Evolutionary conservation across 192 early-diverging fungal species (phyloP).

Genomic region (Coemansia sp.): DNA sequence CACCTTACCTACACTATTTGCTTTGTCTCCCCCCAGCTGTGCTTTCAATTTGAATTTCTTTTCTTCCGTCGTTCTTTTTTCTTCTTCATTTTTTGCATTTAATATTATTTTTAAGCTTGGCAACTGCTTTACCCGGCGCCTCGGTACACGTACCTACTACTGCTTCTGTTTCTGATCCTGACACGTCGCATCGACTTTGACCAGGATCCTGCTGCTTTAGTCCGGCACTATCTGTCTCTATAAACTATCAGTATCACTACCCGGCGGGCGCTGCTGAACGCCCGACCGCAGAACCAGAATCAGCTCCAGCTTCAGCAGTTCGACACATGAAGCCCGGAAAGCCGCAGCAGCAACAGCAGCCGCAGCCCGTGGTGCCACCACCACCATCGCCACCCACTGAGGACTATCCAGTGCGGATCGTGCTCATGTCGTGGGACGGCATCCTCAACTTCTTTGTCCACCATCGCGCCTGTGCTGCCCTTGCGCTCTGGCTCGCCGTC

Average conservation of each 20-base stretch:
- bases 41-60: background rate
- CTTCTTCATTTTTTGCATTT: background rate
- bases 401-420: slow-evolving; percentile 15
- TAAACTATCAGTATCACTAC: background rate
- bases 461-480: slow-evolving; percentile 45
- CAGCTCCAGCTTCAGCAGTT: background rate
- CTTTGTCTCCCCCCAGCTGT: background rate
- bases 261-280: slow-evolving; percentile 15
- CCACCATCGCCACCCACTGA: slow-evolving; percentile 10
- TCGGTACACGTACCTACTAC: background rate
- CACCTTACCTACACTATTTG: background rate
- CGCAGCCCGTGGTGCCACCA: background rate
- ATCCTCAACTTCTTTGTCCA: slow-evolving; percentile 39
- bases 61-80: background rate
- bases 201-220: slow-evolving; percentile 1
- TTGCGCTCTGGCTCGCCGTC: slow-evolving; percentile 42
- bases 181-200: background rate
- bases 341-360: slow-evolving; percentile 32
- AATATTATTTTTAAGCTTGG: background rate
- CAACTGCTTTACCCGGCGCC: background rate
- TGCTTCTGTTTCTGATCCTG: slow-evolving; percentile 6
- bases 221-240: background rate
- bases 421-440: slow-evolving; percentile 42
- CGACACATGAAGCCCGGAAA: slow-evolving; percentile 34
- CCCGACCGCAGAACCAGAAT: slow-evolving; percentile 11